Conservation (phyloP, 768 basidiomycete genomes). For the Psilocybe cubensis region DNA sequence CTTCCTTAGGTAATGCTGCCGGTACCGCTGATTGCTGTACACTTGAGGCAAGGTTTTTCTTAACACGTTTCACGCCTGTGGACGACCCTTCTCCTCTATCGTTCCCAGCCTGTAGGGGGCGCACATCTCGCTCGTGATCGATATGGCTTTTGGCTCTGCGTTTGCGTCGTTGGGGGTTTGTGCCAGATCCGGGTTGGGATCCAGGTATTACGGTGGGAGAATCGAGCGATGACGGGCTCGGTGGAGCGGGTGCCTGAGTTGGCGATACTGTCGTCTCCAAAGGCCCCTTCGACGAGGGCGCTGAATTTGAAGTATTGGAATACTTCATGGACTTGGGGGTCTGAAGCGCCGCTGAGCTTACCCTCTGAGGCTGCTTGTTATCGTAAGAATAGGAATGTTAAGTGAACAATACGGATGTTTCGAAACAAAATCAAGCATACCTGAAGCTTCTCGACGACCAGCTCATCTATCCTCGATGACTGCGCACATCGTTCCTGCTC, state of each 20-base stretch:
- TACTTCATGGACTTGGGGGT: slow-evolving; percentile 36
- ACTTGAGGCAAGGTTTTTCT: not conserved
- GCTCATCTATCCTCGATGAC: slow-evolving; percentile 59
- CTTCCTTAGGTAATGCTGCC: not conserved
- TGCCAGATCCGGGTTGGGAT: not conserved
- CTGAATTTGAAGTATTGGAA: slow-evolving; percentile 26
- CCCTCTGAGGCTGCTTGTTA: slow-evolving; percentile 4
- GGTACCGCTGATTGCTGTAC: not conserved
- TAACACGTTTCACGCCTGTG: not conserved
- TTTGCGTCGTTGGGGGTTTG: not conserved
- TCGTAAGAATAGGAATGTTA: not conserved
- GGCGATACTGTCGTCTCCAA: slow-evolving; percentile 33
- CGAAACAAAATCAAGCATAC: slow-evolving; percentile 33
- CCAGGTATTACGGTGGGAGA: not conserved
- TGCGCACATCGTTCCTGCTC: slow-evolving; percentile 69
- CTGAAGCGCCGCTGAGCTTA: slow-evolving; percentile 26
- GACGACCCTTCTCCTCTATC: not conserved
- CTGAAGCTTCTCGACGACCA: slow-evolving; percentile 51
- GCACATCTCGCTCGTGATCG: not conserved
- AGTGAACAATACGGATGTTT: not conserved
- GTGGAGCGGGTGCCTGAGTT: slow-evolving; percentile 26
- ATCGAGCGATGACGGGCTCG: slow-evolving; percentile 26
- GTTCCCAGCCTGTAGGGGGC: not conserved
- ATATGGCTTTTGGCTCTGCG: not conserved
- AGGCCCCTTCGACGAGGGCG: slow-evolving; percentile 29